These are phyloP conservation scores for Calonectria pauciramosa DNA, from an alignment of 2,329 filamentous ascomycete genomes.

Conservation along the genomic window DNA sequence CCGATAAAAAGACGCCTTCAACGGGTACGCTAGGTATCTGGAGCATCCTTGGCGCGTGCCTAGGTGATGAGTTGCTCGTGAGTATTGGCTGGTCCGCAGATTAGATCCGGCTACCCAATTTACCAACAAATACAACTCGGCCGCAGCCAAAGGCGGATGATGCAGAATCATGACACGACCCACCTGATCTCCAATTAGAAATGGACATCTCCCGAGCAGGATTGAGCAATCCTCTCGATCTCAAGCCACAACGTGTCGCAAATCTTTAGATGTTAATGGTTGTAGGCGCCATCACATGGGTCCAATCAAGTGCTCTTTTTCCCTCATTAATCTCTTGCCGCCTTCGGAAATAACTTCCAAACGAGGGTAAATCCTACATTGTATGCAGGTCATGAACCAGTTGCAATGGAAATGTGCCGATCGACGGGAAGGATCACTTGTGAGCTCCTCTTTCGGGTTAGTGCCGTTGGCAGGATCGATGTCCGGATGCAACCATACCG, in stretches of 20 bases:
- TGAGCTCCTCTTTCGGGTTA: conserved; percentile 16
- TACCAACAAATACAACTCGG: neutral
- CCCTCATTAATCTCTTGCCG: neutral
- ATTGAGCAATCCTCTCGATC: neutral
- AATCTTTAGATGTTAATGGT: neutral
- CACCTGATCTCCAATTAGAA: conserved; percentile 12
- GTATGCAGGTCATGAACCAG: conserved; percentile 12
- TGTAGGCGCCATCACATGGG: conserved; percentile 6
- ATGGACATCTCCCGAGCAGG: neutral
- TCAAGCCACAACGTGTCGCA: neutral
- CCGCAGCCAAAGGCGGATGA: neutral
- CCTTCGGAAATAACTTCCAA: conserved; percentile 14
- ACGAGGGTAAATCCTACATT: neutral
- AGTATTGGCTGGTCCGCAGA: conserved; percentile 11
- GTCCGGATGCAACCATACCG: conserved; percentile 4
- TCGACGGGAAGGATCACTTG: conserved; percentile 6
- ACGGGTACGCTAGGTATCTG: neutral
- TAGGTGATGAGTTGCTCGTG: neutral
- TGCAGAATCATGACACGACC: conserved; percentile 11
- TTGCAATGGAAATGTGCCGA: neutral
- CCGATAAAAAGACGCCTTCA: neutral
- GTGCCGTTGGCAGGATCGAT: neutral
- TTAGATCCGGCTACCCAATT: neutral
- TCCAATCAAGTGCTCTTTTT: neutral
- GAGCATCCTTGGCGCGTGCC: neutral